A percentile compares a stretch with the other conserved stretches of the same genome.
These are phyloP conservation scores for Euphorbia neoarborescens DNA, from an alignment of 441 rosid species.

Conservation along the genomic window DNA sequence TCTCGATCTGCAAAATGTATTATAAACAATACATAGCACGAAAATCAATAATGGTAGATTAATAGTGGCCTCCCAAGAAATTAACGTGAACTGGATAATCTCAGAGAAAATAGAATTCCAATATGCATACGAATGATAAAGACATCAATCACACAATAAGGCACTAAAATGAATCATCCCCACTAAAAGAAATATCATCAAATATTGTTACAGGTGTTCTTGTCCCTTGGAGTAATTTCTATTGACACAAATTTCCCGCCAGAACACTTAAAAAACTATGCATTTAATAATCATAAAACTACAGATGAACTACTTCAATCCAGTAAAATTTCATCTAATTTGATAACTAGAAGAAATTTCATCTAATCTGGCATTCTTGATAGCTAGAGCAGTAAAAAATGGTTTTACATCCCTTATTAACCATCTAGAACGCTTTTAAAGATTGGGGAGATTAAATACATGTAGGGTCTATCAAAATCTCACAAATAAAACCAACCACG, in stretches of 20 bases:
- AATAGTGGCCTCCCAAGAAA: not conserved
- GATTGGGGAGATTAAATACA: not conserved
- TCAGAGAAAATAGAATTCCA: not conserved
- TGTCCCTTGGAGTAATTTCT: not conserved
- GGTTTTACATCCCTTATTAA: not conserved
- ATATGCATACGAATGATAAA: not conserved
- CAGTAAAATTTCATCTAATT: too few relatives aligned
- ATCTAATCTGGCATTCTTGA: not conserved
- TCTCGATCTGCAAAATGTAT: constrained; percentile 62
- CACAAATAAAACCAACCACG: not conserved
- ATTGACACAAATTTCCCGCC: not conserved
- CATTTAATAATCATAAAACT: too few relatives aligned
- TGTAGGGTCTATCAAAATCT: not conserved
- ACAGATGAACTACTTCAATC: too few relatives aligned
- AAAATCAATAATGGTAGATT: constrained; percentile 13
- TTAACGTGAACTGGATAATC: not conserved
- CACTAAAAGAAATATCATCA: not conserved
- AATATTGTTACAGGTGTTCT: not conserved
- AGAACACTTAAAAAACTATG: not conserved
- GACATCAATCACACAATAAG: not conserved
- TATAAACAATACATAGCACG: constrained; percentile 13
- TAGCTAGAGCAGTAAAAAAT: not conserved
- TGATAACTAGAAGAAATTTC: too few relatives aligned
- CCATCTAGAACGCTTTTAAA: not conserved
- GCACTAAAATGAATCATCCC: not conserved